Evolutionary conservation across 768 basidiomycete species (phyloP).

Genomic region (Russula abietina): DNA sequence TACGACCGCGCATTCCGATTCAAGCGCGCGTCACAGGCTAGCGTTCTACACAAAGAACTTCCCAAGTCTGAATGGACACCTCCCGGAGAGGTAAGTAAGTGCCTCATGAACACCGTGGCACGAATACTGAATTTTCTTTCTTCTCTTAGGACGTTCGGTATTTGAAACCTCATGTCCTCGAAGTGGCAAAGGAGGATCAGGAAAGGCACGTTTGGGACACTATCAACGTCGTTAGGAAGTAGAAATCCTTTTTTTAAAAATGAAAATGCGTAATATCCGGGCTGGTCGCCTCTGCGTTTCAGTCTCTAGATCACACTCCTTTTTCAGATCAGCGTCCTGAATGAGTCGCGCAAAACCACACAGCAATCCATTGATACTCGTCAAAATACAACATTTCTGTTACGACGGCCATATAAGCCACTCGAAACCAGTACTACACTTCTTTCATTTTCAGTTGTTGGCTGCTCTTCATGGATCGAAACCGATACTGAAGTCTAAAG

Average conservation of each 20-base stretch:
- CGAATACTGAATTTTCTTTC: not conserved
- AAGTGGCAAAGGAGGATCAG: slow-evolving; percentile 65
- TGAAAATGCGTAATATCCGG: slow-evolving; percentile 2
- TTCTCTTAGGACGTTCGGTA: slow-evolving; percentile 76
- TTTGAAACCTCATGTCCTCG: slow-evolving; percentile 69
- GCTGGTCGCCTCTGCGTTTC: not conserved
- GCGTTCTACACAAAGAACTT: slow-evolving; percentile 71
- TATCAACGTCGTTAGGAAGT: slow-evolving; percentile 59
- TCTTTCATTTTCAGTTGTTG: not conserved
- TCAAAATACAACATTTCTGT: slow-evolving; percentile 2
- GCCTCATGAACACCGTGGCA: slow-evolving; percentile 13
- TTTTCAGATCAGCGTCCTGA: not conserved
- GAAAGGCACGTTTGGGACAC: slow-evolving; percentile 83
- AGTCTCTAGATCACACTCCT: not conserved
- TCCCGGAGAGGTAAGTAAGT: slow-evolving; percentile 70
- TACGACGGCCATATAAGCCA: not conserved
- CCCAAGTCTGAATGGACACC: slow-evolving; percentile 78
- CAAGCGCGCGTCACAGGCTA: slow-evolving; percentile 75
- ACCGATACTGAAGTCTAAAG: slow-evolving; percentile 33
- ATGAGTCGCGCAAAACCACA: not conserved
- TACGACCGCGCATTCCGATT: slow-evolving; percentile 92
- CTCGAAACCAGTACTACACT: not conserved
- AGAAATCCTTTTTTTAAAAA: not conserved
- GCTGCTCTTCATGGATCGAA: not conserved
- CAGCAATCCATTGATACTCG: not conserved